Conservation (phyloP, 495 filamentous ascomycete genomes). For the Podospora appendiculata region DNA sequence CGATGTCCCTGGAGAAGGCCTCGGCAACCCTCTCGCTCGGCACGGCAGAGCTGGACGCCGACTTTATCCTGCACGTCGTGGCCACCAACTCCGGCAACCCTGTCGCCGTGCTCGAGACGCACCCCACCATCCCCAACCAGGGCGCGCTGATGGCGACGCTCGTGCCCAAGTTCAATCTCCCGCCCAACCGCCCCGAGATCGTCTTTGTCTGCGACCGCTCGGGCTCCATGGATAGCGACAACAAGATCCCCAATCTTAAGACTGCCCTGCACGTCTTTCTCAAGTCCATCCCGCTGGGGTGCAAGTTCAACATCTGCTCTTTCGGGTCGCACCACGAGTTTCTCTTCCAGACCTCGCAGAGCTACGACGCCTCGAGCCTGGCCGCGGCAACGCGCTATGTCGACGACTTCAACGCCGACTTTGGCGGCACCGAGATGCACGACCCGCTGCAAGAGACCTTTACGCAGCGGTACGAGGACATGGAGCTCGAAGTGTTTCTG, state of each 20-base stretch:
- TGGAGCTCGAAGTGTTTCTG: slow-evolving; percentile 56
- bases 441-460: slow-evolving; percentile 45
- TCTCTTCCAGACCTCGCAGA: slow-evolving; percentile 50
- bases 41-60: slow-evolving; percentile 37
- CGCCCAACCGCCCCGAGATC: slow-evolving; percentile 48
- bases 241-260: slow-evolving; percentile 46
- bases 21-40: slow-evolving; percentile 52
- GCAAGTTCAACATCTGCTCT: slow-evolving; percentile 69
- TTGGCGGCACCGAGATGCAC: slow-evolving; percentile 65
- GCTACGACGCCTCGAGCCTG: slow-evolving; percentile 46
- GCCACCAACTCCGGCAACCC: slow-evolving; percentile 48
- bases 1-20: slow-evolving; percentile 46
- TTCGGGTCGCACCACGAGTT: slow-evolving; percentile 50
- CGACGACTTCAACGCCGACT: slow-evolving; percentile 38
- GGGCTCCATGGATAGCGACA: slow-evolving; percentile 48
- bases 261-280: slow-evolving; percentile 59
- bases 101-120: slow-evolving; percentile 54
- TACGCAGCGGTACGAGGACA: slow-evolving; percentile 39
- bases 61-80: slow-evolving; percentile 49
- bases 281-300: slow-evolving; percentile 58
- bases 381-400: slow-evolving; percentile 43
- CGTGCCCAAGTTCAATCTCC: slow-evolving; percentile 57
- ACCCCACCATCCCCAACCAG: slow-evolving; percentile 52
- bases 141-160: slow-evolving; percentile 59
- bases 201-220: slow-evolving; percentile 66